These are phyloP conservation scores for Ceratocystis papillata DNA, from an alignment of 2,329 filamentous ascomycete species.

Conservation along the genomic window DNA sequence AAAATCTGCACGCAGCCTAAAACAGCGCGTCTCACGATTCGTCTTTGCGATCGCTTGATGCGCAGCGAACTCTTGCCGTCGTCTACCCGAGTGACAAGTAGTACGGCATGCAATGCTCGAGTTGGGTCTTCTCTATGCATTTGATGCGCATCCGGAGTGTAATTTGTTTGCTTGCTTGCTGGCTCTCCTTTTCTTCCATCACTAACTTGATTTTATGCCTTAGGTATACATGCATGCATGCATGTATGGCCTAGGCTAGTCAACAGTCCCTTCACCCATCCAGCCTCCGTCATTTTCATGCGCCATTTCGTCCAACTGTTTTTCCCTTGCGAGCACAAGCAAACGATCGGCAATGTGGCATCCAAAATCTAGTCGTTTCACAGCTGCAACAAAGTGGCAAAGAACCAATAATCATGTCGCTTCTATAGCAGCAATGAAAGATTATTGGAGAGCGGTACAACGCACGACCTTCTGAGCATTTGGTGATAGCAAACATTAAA, in stretches of 20 bases:
- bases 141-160: no score
- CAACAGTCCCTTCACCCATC: neutral
- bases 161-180: neutral
- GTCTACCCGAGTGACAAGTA: neutral
- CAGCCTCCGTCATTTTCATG: constrained; percentile 2
- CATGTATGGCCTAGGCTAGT: neutral
- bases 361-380: neutral
- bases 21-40: constrained; percentile 1
- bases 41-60: neutral
- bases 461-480: no score
- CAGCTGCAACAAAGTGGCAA: neutral
- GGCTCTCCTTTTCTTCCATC: neutral
- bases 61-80: neutral
- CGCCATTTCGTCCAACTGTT: neutral
- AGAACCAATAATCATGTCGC: neutral
- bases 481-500: no score
- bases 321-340: neutral
- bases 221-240: neutral
- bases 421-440: neutral
- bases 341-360: neutral
- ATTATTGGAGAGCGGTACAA: neutral
- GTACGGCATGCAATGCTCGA: neutral
- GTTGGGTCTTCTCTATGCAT: neutral
- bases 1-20: neutral
- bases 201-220: neutral